These are phyloP conservation scores for Angomonas ambiguus DNA, from an alignment of 208 protist genomes.

Conservation along the genomic window DNA sequence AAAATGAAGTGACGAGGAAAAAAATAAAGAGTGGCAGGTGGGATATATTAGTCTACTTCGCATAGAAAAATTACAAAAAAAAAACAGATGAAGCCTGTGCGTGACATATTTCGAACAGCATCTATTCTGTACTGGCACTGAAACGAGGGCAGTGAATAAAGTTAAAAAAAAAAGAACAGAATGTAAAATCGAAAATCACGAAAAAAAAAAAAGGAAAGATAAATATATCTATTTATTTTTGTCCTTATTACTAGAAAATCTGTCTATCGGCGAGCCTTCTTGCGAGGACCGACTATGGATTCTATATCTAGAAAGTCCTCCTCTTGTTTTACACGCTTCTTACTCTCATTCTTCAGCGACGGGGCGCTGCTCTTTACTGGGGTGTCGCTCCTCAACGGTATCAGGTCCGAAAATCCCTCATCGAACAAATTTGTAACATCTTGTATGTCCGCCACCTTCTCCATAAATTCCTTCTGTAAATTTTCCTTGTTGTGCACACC, in stretches of 20 bases:
- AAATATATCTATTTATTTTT: neutral
- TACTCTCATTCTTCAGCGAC: neutral
- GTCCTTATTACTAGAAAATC: neutral
- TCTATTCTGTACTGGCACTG: neutral
- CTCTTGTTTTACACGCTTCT: conserved; percentile 45
- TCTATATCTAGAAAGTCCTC: conserved; percentile 54
- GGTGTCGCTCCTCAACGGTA: neutral
- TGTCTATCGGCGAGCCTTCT: neutral
- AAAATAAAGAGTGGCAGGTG: neutral
- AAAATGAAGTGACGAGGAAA: neutral
- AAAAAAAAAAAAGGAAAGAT: neutral
- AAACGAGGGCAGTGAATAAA: neutral
- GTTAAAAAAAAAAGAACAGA: neutral
- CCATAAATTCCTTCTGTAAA: neutral
- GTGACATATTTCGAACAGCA: neutral
- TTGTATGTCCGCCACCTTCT: conserved; percentile 1
- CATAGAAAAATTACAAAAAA: neutral
- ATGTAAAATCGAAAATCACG: neutral
- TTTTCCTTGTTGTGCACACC: neutral
- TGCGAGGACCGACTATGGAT: conserved; percentile 35
- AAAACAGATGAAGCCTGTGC: neutral
- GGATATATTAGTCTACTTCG: neutral
- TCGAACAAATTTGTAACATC: conserved; percentile 18
- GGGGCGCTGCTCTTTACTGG: neutral
- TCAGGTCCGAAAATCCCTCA: neutral